Evolutionary conservation across 2,329 filamentous ascomycete species (phyloP).

Genomic region (Penicillium crustosum): DNA sequence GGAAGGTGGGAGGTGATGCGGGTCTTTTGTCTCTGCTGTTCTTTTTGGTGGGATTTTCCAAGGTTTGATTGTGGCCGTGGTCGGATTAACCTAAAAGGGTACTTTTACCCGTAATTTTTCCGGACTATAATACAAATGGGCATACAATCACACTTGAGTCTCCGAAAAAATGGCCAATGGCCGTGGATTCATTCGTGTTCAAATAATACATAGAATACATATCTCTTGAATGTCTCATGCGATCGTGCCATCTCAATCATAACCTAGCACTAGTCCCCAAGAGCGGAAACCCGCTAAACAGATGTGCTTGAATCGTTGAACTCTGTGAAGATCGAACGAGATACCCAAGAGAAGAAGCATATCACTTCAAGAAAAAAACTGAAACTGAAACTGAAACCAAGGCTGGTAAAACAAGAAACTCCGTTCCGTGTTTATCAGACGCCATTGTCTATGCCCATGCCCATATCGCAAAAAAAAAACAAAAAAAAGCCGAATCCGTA

Average conservation of each 20-base stretch:
- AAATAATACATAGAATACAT: conserved; percentile 30
- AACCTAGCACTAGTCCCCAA: conserved; percentile 2
- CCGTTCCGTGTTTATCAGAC: conserved; percentile 24
- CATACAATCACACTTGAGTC: neutral
- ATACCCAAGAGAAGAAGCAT: conserved; percentile 12
- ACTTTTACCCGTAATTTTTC: conserved; percentile 14
- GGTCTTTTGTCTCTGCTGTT: conserved; percentile 24
- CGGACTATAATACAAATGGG: conserved; percentile 12
- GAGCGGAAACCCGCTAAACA: neutral
- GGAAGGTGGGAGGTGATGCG: conserved; percentile 22
- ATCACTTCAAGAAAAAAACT: neutral
- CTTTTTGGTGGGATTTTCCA: conserved; percentile 31
- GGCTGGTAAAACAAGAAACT: conserved; percentile 17
- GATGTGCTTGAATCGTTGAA: conserved; percentile 1
- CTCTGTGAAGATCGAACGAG: neutral
- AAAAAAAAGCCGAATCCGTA: conserved; percentile 4
- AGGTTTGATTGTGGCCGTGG: conserved; percentile 27
- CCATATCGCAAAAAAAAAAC: conserved; percentile 12
- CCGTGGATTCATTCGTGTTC: conserved; percentile 18
- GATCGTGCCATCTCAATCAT: conserved; percentile 17
- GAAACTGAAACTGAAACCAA: neutral
- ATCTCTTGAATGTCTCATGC: conserved; percentile 21
- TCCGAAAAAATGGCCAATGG: conserved; percentile 2
- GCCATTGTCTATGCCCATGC: conserved; percentile 28
- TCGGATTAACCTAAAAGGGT: conserved; percentile 20